phyloP scores from a whole-genome alignment of 2,329 filamentous ascomycete genomes.

The Thielaviopsis euricoi region DNA sequence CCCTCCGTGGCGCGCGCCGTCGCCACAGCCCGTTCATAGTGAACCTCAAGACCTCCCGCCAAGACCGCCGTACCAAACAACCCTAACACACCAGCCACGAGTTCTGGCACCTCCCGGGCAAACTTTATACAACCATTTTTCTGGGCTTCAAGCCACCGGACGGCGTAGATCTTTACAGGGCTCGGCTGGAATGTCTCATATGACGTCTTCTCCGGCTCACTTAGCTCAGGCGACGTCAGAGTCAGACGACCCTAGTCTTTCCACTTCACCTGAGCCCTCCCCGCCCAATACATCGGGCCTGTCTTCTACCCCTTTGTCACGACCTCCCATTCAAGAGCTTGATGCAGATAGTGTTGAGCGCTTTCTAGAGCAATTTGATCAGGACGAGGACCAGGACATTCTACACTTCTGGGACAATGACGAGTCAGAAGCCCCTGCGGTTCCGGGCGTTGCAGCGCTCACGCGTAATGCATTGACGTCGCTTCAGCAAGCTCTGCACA shows the following conservation, averaged over 20 bases:
- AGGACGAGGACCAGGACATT: conserved; percentile 38
- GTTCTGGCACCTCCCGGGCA: background rate
- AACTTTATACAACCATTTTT: background rate
- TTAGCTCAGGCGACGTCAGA: background rate
- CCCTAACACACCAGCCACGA: background rate
- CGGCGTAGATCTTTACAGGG: background rate
- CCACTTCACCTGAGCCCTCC: background rate
- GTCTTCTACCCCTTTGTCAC: background rate
- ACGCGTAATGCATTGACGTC: conserved; percentile 7
- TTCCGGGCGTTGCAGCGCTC: conserved; percentile 1
- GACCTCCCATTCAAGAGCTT: conserved; percentile 7
- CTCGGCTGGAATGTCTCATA: background rate
- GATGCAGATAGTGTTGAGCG: conserved; percentile 11
- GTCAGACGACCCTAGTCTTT: background rate
- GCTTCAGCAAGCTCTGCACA: conserved; percentile 9
- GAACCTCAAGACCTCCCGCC: background rate
- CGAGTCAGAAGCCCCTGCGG: conserved; percentile 31
- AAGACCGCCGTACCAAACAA: background rate
- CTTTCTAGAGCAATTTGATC: conserved; percentile 16
- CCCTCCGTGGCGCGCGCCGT: background rate
- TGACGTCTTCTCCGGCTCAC: background rate
- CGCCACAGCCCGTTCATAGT: background rate
- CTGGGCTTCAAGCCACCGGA: background rate
- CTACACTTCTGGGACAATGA: conserved; percentile 39
- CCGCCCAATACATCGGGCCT: background rate